Percentiles rank a stretch among this genome's conserved stretches.
These are phyloP conservation scores for Hypoxylon trugodes DNA, from an alignment of 495 filamentous ascomycete genomes.

Conservation along the genomic window DNA sequence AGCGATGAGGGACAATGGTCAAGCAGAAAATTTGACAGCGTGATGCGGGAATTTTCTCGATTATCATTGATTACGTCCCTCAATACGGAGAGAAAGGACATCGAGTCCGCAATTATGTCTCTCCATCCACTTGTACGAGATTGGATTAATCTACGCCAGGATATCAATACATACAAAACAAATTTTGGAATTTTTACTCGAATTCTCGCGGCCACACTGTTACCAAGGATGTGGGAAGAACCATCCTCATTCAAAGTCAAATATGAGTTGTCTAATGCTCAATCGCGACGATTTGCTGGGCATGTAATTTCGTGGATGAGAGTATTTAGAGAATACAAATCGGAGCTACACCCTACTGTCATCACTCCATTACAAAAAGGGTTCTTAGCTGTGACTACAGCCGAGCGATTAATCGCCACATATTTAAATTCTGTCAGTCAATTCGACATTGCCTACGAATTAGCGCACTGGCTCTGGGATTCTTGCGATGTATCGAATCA, in stretches of 20 bases:
- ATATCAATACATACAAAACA: background rate
- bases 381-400: background rate
- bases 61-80: background rate
- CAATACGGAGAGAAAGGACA: background rate
- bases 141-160: slow-evolving; percentile 8
- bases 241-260: background rate
- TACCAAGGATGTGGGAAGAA: background rate
- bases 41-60: background rate
- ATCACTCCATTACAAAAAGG: background rate
- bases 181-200: background rate
- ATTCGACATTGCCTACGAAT: background rate
- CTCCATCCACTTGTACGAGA: background rate
- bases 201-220: background rate
- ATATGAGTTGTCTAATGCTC: background rate
- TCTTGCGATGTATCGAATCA: background rate
- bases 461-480: background rate
- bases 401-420: background rate
- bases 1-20: background rate
- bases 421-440: background rate
- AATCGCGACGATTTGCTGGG: background rate
- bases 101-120: background rate
- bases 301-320: background rate
- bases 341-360: background rate
- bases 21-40: background rate
- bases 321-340: background rate